Conservation (phyloP, 169 alveolate species). For the Plasmodium billcollinsi region DNA sequence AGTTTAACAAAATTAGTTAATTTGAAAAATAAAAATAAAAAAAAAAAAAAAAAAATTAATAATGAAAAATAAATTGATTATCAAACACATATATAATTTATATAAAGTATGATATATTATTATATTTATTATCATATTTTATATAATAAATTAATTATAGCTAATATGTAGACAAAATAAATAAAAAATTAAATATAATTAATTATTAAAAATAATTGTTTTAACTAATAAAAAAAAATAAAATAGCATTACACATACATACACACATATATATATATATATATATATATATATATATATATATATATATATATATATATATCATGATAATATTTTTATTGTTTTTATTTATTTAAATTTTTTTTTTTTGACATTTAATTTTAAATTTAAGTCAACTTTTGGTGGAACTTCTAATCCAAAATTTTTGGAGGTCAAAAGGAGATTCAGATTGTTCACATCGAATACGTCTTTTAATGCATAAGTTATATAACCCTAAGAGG, state of each 20-base stretch:
- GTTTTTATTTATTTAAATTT: slow-evolving; percentile 46
- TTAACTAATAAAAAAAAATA: slow-evolving; percentile 4
- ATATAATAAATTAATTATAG: too few species aligned
- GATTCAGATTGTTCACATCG: slow-evolving; percentile 96
- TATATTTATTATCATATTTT: too few species aligned
- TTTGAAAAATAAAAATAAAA: slow-evolving; percentile 40
- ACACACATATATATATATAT: slow-evolving; percentile 9
- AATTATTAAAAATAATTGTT: neutral
- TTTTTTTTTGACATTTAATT: slow-evolving; percentile 81
- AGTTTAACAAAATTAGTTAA: slow-evolving; percentile 63
- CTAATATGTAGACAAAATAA: too few species aligned
- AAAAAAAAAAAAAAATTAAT: slow-evolving; percentile 10
- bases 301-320: slow-evolving; percentile 5
- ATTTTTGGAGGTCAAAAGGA: slow-evolving; percentile 94
- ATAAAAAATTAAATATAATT: too few species aligned
- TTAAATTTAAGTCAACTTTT: slow-evolving; percentile 95
- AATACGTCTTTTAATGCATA: slow-evolving; percentile 97
- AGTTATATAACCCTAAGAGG: slow-evolving; percentile 94
- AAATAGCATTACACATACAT: neutral
- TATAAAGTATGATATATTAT: too few species aligned
- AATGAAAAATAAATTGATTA: neutral
- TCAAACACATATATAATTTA: neutral
- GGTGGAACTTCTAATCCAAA: slow-evolving; percentile 97
- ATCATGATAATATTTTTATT: neutral
- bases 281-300: slow-evolving; percentile 7